Evolutionary conservation across 768 basidiomycete species (phyloP).

Genomic region (Tulasnella sp.): DNA sequence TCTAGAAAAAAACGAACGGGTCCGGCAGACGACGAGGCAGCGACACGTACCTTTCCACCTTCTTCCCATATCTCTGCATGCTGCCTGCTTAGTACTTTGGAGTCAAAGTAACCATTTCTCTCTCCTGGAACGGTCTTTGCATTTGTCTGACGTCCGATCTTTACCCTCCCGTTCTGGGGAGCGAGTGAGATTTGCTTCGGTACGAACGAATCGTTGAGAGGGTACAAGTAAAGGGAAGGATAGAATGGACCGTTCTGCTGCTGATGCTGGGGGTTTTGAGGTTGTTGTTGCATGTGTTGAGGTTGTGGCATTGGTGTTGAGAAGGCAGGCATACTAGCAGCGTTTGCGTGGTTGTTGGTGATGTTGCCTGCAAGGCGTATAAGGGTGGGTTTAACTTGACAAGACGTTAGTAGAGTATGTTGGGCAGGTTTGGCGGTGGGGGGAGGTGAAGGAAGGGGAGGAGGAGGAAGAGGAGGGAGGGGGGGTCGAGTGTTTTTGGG

Average conservation of each 20-base stretch:
- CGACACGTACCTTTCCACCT: conserved; percentile 57
- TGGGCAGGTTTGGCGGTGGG: neutral
- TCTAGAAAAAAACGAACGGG: conserved; percentile 2
- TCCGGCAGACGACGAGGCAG: neutral
- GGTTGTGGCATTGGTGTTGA: conserved; percentile 1
- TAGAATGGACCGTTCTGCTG: conserved; percentile 25
- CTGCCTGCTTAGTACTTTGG: conserved; percentile 85
- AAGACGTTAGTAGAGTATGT: neutral
- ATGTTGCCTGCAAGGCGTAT: neutral
- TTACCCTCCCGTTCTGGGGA: conserved; percentile 53
- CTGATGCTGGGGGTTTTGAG: conserved; percentile 3
- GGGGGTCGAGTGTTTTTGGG: neutral
- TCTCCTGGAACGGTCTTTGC: conserved; percentile 86
- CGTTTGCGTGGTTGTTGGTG: neutral
- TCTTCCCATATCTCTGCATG: conserved; percentile 99
- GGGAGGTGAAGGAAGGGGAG: neutral
- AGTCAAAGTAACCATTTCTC: conserved; percentile 94
- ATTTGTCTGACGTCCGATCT: conserved; percentile 95
- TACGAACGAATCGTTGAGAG: conserved; percentile 87
- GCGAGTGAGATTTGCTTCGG: conserved; percentile 87
- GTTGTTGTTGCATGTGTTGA: neutral
- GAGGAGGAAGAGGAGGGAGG: neutral
- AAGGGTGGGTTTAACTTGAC: neutral
- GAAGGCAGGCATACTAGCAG: neutral
- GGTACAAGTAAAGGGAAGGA: conserved; percentile 57